Evolutionary conservation across 352 stramenopile species (phyloP), one percentile per base, ranked within the genome.

Genomic region (Hyaloperonospora brassicae): DNA sequence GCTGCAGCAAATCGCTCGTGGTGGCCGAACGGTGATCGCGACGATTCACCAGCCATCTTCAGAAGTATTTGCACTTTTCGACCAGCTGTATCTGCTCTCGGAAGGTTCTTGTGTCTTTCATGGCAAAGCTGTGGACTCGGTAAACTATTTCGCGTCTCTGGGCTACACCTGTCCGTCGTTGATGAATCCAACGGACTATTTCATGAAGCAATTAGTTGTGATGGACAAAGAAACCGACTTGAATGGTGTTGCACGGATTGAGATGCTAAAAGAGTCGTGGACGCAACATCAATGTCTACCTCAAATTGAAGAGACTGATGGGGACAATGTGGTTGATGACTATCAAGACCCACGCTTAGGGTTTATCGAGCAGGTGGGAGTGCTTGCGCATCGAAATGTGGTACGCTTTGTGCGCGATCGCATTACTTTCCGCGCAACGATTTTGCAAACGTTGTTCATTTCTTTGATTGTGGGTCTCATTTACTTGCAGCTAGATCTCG

Each of bases 11-110:
- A 68, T 97, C 5, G 86, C 86, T 0, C 56, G 65, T 44, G 55
- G 76, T 40, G 81, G 86, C 0, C 74, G 90, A 48, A 97, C 88
- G 1, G 76, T 97, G 9, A 72, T 95, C 13, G 80, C 80, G 45
- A 94, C 93, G 1, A 95, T 97, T 60, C 91, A 97, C 50, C 79
- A 87, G 55, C 87, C 88, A 8, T 90, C 80, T 23, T 92, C 76
- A 14, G 60, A 85, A 48, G 67, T 85, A 22, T 87, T 80, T 51
- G 56, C 44, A 1, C 61, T 84, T 1, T 84, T 87, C 39, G 76
- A 85, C 42, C 51, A 66, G 1, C 53, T 89, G 8, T 87, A 84
- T 45, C 46, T 89, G 36, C 53, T 89, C 4, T 59, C 72, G 1
- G 63, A 79, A 44, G 68, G 62, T 3, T 65, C 61, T 11, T 74